Percentiles rank a stretch among this genome's conserved stretches.
These are phyloP conservation scores for Penicillium roqueforti DNA, from an alignment of 495 filamentous ascomycete species.

Conservation along the genomic window DNA sequence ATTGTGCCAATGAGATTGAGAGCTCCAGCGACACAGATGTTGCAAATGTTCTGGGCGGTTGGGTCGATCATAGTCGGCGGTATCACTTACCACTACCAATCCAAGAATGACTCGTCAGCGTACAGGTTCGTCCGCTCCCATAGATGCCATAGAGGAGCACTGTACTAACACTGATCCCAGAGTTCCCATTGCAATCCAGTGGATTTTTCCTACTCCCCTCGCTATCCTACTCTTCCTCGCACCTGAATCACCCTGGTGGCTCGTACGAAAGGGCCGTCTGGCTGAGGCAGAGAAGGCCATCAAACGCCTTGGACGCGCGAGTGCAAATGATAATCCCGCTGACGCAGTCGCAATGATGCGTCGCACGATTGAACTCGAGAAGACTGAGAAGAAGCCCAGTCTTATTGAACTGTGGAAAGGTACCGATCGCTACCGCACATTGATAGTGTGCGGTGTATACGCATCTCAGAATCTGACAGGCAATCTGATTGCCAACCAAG, in stretches of 20 bases:
- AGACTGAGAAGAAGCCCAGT: slow-evolving; percentile 42
- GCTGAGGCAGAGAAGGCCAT: slow-evolving; percentile 38
- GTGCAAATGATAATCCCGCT: slow-evolving; percentile 21
- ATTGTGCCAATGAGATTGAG: slow-evolving; percentile 42
- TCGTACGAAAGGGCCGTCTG: slow-evolving; percentile 40
- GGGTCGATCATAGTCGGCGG: slow-evolving; percentile 43
- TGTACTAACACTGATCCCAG: slow-evolving; percentile 31
- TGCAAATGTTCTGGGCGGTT: slow-evolving; percentile 49
- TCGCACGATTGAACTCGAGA: slow-evolving; percentile 62
- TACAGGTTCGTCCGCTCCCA: slow-evolving; percentile 40
- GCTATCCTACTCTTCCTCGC: slow-evolving; percentile 40
- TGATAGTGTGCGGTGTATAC: slow-evolving; percentile 30
- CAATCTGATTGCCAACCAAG: slow-evolving; percentile 28
- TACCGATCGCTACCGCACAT: slow-evolving; percentile 26
- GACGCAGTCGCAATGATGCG: slow-evolving; percentile 60
- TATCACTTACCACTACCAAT: slow-evolving; percentile 41
- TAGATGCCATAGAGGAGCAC: slow-evolving; percentile 26
- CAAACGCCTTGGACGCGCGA: slow-evolving; percentile 31
- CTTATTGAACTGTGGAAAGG: slow-evolving; percentile 26
- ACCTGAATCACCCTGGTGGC: slow-evolving; percentile 49
- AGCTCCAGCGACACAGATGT: slow-evolving; percentile 43
- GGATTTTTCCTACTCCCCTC: slow-evolving; percentile 43
- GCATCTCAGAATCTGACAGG: slow-evolving; percentile 29
- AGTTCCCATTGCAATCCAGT: slow-evolving; percentile 46
- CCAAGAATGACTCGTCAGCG: slow-evolving; percentile 28